Evolutionary conservation across 225 moss, liverwort and hornwort species (phyloP), one percentile per base, ranked within the genome.

Genomic region (Neckera pumila): DNA sequence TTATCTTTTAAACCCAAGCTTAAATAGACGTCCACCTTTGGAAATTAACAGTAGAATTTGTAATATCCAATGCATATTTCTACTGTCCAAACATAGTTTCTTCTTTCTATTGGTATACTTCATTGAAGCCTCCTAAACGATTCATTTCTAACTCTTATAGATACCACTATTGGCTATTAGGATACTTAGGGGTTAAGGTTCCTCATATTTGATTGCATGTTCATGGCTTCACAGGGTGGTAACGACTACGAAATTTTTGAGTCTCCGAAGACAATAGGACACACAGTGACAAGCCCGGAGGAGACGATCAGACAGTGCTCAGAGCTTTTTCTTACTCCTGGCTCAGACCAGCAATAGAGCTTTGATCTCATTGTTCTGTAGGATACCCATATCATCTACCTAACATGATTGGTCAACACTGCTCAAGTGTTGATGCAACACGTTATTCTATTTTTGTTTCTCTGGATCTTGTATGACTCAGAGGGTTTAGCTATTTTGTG

Each of bases 231-330:
- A 34, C 93, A 98, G 98, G 98, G 98, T 82, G 98, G 98, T 84
- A 98, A 98, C 56, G 98, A 98, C 90, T 84, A 97, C 86, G 96
- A 97, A 64, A 98, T 98, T 86, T 98, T 95, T 76, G 94, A 91
- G 85, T 97, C 96, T 63, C 89, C 93, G 84, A 95, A 95, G 92
- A 98, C 98, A n/a, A 63, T 95, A 42, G 98, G 98, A 38, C 98
- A 98, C 71, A 96, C 97, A 81, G 98, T 98, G 85, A 98, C 95
- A 16, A 94, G 95, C 87, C 97, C 97, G 2, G 94, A 94, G 66
- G 98, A 98, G 70, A 98, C 98, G 38, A 89, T 90, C 77, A 92
- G 74, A 83, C 97, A 97, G 85, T 98, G 97, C 91, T 89, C 90
- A 17, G 81, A 97, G 87, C 84, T 95, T 60, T 98, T 98, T 86